These are phyloP conservation scores for Tolypocladium ovalisporum DNA, from an alignment of 2,329 filamentous ascomycete species.

Conservation along the genomic window DNA sequence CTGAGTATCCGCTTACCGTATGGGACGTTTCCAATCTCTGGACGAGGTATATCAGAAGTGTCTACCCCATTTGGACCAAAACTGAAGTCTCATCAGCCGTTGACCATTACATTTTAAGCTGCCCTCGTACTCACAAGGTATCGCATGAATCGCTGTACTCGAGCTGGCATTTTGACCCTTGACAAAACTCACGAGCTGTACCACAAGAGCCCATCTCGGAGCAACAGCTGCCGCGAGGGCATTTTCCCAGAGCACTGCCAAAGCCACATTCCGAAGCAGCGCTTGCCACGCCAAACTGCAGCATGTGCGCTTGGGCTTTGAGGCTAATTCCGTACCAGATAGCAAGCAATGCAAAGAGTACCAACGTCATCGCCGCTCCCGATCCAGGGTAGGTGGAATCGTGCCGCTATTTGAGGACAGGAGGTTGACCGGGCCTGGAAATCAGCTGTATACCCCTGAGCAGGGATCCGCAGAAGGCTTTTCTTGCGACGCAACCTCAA, in stretches of 20 bases:
- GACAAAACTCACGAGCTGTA: constrained; percentile 21
- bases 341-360: background rate
- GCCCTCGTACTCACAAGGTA: constrained; percentile 23
- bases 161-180: constrained; percentile 26
- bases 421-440: background rate
- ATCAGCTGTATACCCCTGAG: background rate
- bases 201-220: constrained; percentile 27
- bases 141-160: constrained; percentile 28
- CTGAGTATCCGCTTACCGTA: constrained; percentile 16
- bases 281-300: background rate
- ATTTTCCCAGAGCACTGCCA: constrained; percentile 3
- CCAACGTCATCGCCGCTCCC: background rate
- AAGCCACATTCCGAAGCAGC: background rate
- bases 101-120: background rate
- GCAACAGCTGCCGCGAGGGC: constrained; percentile 21
- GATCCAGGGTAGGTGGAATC: background rate
- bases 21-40: constrained; percentile 21
- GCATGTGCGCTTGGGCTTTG: background rate
- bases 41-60: constrained; percentile 20
- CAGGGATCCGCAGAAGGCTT: background rate
- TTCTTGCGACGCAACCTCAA: too few relatives aligned
- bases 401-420: background rate
- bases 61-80: constrained; percentile 18
- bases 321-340: background rate
- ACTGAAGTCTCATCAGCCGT: constrained; percentile 9